Base-by-base conservation (phyloP, 164 flowering plant species). In the Platanus orientalis region DNA sequence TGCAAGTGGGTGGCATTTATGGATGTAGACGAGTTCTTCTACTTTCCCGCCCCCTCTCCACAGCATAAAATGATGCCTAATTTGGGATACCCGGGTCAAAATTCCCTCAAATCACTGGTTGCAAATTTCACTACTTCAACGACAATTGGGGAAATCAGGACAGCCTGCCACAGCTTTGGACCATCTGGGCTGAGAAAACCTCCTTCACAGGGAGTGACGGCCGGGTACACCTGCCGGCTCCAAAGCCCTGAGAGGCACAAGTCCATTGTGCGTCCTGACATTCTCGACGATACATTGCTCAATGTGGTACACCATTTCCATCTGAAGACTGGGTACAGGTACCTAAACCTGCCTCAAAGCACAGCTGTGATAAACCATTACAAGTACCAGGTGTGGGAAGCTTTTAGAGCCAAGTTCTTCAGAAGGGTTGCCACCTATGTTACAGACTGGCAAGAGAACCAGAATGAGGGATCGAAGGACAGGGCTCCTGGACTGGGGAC, bases 301-400 rank as follows among this genome's bases (percentile, higher is more conserved):
- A 87, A 87, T 68, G 89, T 78, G 70, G 98, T 92, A 62, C 98
- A 92, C 68, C 98, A 92, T 60, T 92, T 92, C 60, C 81, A 68
- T 64, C 70, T 86, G 59, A 78, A 64, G 59, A 64, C 72, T 13
- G 92, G 94, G 16, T 83, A 66, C 64, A 66, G 36, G 19, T 76
- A 79, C 75, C 40, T 78, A 52, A 80, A 84, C 65, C 54, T 86
- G 60, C 86, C 80, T 0, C 84, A 78, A 61, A 78, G 79, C 63
- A 73, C 63, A 2, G 82, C 81, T 1, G 57, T 87, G 53, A 78
- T 92, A 57, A 89, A 92, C 78, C 97, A 92, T 67, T 92, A 87
- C 67, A 92, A 89, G 75, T 92, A 89, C 68, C 98, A 89, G 66
- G 97, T 86, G 27, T 89, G 97, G 97, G 94, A 89, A 58, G 74